Evolutionary conservation across 768 basidiomycete species (phyloP).

Genomic region (Boletus rufocinnamomeus): DNA sequence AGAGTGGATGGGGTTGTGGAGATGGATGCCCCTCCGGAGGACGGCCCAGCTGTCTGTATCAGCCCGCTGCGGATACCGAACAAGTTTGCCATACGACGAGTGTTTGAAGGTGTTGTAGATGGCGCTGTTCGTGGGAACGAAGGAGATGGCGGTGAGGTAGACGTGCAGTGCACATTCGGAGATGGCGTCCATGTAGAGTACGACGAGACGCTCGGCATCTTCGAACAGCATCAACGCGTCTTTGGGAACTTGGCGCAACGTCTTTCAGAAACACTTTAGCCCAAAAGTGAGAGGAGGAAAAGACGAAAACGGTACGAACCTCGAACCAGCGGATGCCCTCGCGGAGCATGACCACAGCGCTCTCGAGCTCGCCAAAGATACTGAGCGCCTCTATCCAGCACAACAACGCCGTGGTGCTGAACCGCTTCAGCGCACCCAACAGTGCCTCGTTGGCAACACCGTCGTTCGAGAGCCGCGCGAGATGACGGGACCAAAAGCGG

Average conservation of each 20-base stretch:
- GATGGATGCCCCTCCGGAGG: constrained; percentile 1
- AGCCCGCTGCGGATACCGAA: background rate
- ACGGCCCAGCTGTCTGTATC: background rate
- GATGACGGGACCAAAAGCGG: constrained; percentile 22
- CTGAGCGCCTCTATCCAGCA: constrained; percentile 23
- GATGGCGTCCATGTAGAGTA: constrained; percentile 23
- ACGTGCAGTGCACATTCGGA: constrained; percentile 25
- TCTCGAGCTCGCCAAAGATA: constrained; percentile 22
- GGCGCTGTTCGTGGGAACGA: background rate
- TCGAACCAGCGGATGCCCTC: constrained; percentile 17
- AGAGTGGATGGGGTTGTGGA: constrained; percentile 16
- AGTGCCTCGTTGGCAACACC: constrained; percentile 12
- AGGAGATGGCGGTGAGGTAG: constrained; percentile 13
- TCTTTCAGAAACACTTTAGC: constrained; percentile 5
- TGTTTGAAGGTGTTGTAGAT: constrained; percentile 13
- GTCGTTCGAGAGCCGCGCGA: constrained; percentile 13
- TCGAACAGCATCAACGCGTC: constrained; percentile 12
- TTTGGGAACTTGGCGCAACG: constrained; percentile 8
- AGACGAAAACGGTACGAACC: constrained; percentile 1
- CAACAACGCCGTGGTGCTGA: constrained; percentile 17
- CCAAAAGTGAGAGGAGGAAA: background rate
- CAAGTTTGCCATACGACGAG: constrained; percentile 4
- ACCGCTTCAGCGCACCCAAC: constrained; percentile 9
- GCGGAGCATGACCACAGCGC: constrained; percentile 18
- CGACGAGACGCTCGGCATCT: constrained; percentile 22